Conservation (phyloP, 129 eudicot genomes). For the Helichrysum umbraculigerum region DNA sequence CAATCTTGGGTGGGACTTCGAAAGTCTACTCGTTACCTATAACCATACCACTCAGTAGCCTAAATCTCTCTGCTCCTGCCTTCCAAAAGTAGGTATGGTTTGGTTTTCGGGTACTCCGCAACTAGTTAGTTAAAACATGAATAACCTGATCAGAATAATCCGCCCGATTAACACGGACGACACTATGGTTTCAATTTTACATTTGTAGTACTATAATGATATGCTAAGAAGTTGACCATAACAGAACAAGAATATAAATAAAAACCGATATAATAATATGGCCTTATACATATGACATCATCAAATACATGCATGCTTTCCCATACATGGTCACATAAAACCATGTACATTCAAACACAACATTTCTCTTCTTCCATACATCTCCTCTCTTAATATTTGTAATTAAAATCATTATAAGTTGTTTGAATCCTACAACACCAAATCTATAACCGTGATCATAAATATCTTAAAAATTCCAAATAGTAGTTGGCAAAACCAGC, state of each 20-base stretch:
- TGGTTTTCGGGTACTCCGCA: no score
- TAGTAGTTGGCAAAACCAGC: conserved; percentile 52
- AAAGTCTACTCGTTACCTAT: no score
- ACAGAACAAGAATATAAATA: neutral
- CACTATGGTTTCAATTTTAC: neutral
- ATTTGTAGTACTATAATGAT: neutral
- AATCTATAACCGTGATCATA: neutral
- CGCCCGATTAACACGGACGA: neutral
- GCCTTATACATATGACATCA: conserved; percentile 4
- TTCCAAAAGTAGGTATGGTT: no score
- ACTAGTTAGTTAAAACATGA: no score
- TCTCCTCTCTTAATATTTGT: conserved; percentile 4
- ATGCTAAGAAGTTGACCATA: neutral
- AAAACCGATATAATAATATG: neutral
- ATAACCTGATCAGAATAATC: no score
- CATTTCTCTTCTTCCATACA: conserved; percentile 24
- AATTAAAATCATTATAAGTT: neutral
- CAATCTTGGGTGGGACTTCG: no score
- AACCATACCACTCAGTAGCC: no score
- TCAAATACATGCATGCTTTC: neutral
- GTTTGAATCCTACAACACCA: conserved; percentile 7
- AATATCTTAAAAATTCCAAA: conserved; percentile 60
- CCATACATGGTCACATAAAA: neutral
- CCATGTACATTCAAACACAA: neutral
- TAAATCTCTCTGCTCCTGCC: no score